phyloP scores from a whole-genome alignment of 768 basidiomycete species.

The Royoungia palumana region DNA sequence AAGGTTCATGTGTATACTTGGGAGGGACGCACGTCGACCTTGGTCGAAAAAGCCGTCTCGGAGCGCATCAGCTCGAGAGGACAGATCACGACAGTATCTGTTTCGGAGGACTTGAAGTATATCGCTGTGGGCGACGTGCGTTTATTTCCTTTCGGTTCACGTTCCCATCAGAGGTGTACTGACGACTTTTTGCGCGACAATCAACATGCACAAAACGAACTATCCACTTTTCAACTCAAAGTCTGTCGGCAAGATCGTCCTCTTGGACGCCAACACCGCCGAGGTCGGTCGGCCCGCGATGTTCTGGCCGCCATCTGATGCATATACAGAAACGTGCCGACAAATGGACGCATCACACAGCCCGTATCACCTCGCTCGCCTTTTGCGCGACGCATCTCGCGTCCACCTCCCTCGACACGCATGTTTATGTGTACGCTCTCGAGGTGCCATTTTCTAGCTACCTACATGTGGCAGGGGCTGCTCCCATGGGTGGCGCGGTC shows the following conservation, averaged over 20 bases:
- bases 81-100: constrained; percentile 67
- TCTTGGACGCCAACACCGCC: constrained; percentile 68
- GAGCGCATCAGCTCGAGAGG: constrained; percentile 60
- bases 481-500: constrained; percentile 77
- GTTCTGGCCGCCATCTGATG: no score
- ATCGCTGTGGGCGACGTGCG: constrained; percentile 87
- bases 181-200: background rate
- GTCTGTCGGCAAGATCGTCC: constrained; percentile 77
- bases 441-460: constrained; percentile 60
- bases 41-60: constrained; percentile 55
- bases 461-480: constrained; percentile 81
- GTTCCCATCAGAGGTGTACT: background rate
- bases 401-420: constrained; percentile 90
- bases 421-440: constrained; percentile 86
- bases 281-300: constrained; percentile 33
- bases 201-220: background rate
- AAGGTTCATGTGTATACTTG: constrained; percentile 74
- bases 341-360: constrained; percentile 86
- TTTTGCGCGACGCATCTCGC: constrained; percentile 56
- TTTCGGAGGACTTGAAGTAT: constrained; percentile 72
- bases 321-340: constrained; percentile 55
- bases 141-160: background rate
- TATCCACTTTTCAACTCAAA: constrained; percentile 25
- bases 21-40: constrained; percentile 50
- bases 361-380: constrained; percentile 68